Evolutionary conservation across 257 asterid species (phyloP).

Genomic region (Phtheirospermum japonicum): DNA sequence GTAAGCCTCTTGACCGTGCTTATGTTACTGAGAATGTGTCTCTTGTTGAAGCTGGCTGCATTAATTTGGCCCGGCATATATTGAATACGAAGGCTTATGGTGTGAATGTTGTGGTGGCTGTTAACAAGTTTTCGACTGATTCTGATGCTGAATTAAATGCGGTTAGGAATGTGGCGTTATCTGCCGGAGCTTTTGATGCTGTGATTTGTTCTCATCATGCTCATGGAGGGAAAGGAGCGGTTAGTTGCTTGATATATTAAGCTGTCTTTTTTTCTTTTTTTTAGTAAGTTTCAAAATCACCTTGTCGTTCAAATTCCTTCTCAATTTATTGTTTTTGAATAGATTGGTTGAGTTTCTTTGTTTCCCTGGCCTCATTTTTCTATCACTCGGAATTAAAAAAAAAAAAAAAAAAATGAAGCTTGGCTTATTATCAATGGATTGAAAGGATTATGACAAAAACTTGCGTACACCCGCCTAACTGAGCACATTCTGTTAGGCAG

Average conservation of each 20-base stretch:
- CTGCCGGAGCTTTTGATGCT: conserved; percentile 96
- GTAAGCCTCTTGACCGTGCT: conserved; percentile 90
- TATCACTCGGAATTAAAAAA: too few species aligned
- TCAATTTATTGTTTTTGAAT: neutral
- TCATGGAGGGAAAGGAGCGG: conserved; percentile 99
- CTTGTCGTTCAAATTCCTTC: neutral
- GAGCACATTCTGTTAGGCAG: too few species aligned
- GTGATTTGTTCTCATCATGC: conserved; percentile 95
- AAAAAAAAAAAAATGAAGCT: too few species aligned
- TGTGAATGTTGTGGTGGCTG: conserved; percentile 93
- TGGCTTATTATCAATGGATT: conserved; percentile 12
- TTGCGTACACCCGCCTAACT: too few species aligned
- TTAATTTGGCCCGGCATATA: conserved; percentile 77
- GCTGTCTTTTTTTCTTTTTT: neutral
- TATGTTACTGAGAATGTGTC: conserved; percentile 80
- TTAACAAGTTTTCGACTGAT: conserved; percentile 87
- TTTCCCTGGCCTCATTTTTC: conserved; percentile 9
- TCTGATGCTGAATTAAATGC: conserved; percentile 84
- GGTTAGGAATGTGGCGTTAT: conserved; percentile 65
- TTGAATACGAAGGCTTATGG: conserved; percentile 81
- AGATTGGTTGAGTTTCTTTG: neutral
- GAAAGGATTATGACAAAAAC: too few species aligned
- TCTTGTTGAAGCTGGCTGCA: conserved; percentile 95
- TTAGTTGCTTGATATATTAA: conserved; percentile 35
- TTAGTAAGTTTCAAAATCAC: neutral